Base-by-base conservation (phyloP, 2,329 filamentous ascomycete genomes). In the Alternaria infectoria region DNA sequence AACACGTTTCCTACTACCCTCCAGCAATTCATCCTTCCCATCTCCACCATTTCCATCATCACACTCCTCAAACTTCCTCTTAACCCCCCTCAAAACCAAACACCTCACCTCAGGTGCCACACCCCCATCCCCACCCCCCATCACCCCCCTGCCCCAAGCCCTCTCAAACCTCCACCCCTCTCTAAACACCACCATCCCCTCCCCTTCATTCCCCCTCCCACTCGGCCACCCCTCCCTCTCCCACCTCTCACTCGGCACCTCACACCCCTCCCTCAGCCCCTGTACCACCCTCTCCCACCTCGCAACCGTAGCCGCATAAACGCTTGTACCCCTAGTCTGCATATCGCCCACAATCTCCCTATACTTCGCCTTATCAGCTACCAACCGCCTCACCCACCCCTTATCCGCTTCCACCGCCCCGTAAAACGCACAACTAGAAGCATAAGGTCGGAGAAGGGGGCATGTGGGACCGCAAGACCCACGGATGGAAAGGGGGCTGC, bases 381-480 rank as follows among this genome's bases (percentile, higher is more conserved):
- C 17, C 9, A 46, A 25, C 40, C 12, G 43, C 13, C 25, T 30
- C 23, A 21, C 25, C 54, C 25, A 28, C 6, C 26, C 23, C 3
- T 2, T 19, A 25, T 56, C 43, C 10, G 25, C 21, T n/a, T 56
- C 43, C 6, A 21, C 21, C 2, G 25, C n/a, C 4, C 25, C 13
- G 40, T 9, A 12, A 23, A 56, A 56, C 8, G 25, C 36, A 19
- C 40, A 12, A 9, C 13, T 11, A n/a, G 19, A n/a, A 15, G 25
- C 1, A 5, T 46, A 5, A 4, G 49, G 56, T 3, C 44, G 44
- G 1, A 59, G 30, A 2, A 62, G 44, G 6, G 60, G 19, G 4
- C 60, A 62, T 9, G 44, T 59, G 15, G 44, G 45, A 15, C 47
- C 50, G 10, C 60, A 62, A 10, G 19, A 5, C 1, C 59, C 54